Base-by-base conservation (phyloP, 108 stramenopile species). In the Cylindrotheca closterium region DNA sequence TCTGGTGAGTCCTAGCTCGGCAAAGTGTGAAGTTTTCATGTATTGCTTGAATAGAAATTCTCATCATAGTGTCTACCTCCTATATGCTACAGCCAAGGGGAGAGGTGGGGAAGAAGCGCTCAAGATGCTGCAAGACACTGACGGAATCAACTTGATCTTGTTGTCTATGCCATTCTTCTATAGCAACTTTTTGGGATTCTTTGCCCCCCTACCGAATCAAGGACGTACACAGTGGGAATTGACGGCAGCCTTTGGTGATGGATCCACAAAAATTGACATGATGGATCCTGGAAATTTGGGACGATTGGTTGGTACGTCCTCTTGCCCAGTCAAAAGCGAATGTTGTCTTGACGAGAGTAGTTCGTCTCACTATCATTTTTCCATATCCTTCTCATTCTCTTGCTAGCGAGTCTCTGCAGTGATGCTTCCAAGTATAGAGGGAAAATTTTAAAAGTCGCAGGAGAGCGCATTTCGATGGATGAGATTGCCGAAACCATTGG, bases 101-200 rank as follows among this genome's bases (percentile, higher is more conserved):
- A 66, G 68, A 32, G 84, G 77, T 21, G 84, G 61, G 5, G 66
- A 79, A 51, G 67, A 70, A 45, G 80, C 78, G 8, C 29, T 70
- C 42, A 46, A 65, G 3, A 51, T 54, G n/a, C 57, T 79, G 30
- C 50, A 55, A 53, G 75, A 73, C 56, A 62, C 62, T 52, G 68
- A 66, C 7, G 79, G 75, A 4, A 33, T 85, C 2, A 63, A 63
- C 12, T 30, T 85, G 34, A 82, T 80, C 19, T 54, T 73, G 0
- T 27, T 85, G 37, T 79, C 79, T 7, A 42, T 81, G 30, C 84
- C 84, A 0, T 85, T 85, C 50, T 42, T 85, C 25, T 79, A 81
- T 29, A 77, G 78, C 30, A 82, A 81, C 48, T 82, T 85, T 48
- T 54, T 77, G 33, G 79, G 70, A 23, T 74, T 73, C 56, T 76